Percentiles rank a stretch among this genome's conserved stretches.
Evolutionary conservation across 176 grass and related monocot genomes (phyloP).

Genomic region (Aegilops tauschii): DNA sequence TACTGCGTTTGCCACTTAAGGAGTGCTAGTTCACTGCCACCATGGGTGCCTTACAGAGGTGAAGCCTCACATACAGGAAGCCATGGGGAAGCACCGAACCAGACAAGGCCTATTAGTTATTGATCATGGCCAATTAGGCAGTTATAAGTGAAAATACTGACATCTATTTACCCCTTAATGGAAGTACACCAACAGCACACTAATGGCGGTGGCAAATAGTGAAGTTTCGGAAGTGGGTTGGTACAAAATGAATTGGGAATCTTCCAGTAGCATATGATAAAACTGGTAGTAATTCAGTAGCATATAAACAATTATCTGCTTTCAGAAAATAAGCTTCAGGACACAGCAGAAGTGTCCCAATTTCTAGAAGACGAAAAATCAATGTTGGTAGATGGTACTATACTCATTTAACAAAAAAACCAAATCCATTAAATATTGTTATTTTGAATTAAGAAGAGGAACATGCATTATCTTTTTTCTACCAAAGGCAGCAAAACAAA

Average conservation of each 20-base stretch:
- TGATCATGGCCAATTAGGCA: neutral
- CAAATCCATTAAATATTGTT: neutral
- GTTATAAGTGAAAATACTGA: neutral
- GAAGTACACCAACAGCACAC: neutral
- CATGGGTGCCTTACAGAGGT: no score
- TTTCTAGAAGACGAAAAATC: neutral
- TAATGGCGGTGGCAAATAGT: neutral
- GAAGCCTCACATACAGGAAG: neutral
- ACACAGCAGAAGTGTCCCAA: neutral
- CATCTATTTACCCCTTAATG: neutral
- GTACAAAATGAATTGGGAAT: no score
- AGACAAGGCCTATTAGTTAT: neutral
- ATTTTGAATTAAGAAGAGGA: neutral
- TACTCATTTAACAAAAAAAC: neutral
- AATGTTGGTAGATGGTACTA: neutral
- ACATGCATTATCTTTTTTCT: neutral
- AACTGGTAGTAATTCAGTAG: neutral
- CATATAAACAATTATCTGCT: constrained; percentile 8
- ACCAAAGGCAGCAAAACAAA: neutral
- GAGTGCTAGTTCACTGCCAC: no score
- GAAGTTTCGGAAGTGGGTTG: neutral
- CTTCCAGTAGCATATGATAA: neutral
- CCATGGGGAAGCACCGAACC: neutral
- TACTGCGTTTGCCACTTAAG: no score
- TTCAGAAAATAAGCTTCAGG: neutral